Evolutionary conservation across 1,284 basidiomycete species (phyloP).

Genomic region (Sparassis latifolia): DNA sequence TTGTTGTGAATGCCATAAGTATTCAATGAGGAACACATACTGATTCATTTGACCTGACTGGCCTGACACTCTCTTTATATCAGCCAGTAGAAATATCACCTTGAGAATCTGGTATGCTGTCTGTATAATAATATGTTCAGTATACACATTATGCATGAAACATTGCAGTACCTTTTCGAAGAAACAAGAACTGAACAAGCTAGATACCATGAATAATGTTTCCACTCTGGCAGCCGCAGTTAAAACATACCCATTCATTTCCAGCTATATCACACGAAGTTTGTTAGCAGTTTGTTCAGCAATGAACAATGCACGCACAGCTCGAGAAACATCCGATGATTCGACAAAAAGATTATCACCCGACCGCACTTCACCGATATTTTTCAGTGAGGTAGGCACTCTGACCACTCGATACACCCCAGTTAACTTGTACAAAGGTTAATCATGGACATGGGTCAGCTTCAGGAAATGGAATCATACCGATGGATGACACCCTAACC

Average conservation of each 20-base stretch:
- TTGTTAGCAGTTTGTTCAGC: too few relatives aligned
- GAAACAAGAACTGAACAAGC: conserved; percentile 35
- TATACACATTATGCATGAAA: neutral
- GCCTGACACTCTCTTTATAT: conserved; percentile 38
- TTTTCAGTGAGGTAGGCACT: too few relatives aligned
- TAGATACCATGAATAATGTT: conserved; percentile 12
- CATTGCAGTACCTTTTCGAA: conserved; percentile 34
- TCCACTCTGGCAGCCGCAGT: neutral
- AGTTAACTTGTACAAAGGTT: neutral
- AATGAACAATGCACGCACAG: too few relatives aligned
- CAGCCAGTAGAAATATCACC: conserved; percentile 41
- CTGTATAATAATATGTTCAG: conserved; percentile 10
- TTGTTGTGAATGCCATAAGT: neutral
- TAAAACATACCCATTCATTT: too few relatives aligned
- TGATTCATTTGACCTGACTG: conserved; percentile 38
- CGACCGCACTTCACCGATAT: too few relatives aligned
- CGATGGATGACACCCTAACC: neutral
- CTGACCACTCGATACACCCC: neutral
- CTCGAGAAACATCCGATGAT: too few relatives aligned
- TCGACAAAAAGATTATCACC: too few relatives aligned
- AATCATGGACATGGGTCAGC: neutral
- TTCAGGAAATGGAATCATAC: neutral
- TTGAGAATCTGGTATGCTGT: conserved; percentile 38
- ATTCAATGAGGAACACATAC: conserved; percentile 8
- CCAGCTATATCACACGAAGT: too few relatives aligned